phyloP scores from a whole-genome alignment of 805 yeast species.

The Candida argentea region DNA sequence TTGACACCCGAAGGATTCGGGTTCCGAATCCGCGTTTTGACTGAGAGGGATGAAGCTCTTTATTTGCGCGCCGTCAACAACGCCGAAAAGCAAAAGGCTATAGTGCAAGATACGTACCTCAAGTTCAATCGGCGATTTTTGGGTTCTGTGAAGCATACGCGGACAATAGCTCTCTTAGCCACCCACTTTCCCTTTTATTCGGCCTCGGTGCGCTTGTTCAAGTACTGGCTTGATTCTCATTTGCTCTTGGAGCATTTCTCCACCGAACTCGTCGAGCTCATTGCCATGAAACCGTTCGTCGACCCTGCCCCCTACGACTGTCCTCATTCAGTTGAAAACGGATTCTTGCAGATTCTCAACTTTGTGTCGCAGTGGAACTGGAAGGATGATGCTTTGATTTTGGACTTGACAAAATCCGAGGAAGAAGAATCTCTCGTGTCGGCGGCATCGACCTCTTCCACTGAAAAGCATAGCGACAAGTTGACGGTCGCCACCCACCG shows the following conservation, averaged over 20 bases:
- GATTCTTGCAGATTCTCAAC: conserved; percentile 64
- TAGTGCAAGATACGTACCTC: conserved; percentile 51
- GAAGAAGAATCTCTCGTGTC: conserved; percentile 13
- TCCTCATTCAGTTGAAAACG: conserved; percentile 73
- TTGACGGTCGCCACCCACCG: conserved; percentile 55
- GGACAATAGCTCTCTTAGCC: conserved; percentile 63
- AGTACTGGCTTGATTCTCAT: conserved; percentile 85
- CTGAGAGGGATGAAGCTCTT: conserved; percentile 75
- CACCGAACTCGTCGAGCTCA: conserved; percentile 73
- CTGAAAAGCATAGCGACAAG: conserved; percentile 38
- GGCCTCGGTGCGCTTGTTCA: conserved; percentile 75
- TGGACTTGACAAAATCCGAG: conserved; percentile 55
- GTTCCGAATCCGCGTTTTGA: conserved; percentile 62
- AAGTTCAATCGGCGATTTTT: conserved; percentile 56
- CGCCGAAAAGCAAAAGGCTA: conserved; percentile 49
- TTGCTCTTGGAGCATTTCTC: conserved; percentile 57
- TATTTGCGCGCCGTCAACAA: conserved; percentile 65
- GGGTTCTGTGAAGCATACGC: conserved; percentile 68
- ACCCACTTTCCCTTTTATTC: conserved; percentile 66
- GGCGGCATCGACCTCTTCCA: conserved; percentile 5
- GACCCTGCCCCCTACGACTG: conserved; percentile 78
- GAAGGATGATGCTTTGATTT: conserved; percentile 76
- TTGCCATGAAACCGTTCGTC: conserved; percentile 76
- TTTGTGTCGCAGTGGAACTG: conserved; percentile 86
- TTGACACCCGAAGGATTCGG: conserved; percentile 88